phyloP scores from a whole-genome alignment of 2,329 filamentous ascomycete genomes.

The Fusarium virguliforme region DNA sequence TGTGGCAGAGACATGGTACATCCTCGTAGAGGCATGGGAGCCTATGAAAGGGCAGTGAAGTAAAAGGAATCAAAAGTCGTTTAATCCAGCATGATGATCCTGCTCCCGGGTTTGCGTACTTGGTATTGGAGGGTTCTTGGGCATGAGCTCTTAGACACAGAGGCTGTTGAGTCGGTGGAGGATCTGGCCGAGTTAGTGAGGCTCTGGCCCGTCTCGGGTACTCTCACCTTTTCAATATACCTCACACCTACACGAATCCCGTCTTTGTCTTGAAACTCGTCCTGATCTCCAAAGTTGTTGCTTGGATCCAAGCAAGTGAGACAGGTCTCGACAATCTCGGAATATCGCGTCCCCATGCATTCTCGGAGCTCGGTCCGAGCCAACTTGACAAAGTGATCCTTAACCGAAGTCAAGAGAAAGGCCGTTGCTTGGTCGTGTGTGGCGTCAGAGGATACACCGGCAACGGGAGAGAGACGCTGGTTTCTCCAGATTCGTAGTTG shows the following conservation, averaged over 20 bases:
- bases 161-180: background rate
- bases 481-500: constrained; percentile 28
- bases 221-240: constrained; percentile 33
- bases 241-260: constrained; percentile 25
- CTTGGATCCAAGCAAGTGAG: constrained; percentile 55
- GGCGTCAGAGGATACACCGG: background rate
- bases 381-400: background rate
- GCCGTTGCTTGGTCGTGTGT: background rate
- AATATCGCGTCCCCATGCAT: constrained; percentile 53
- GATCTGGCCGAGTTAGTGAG: constrained; percentile 2
- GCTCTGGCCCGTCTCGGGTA: background rate
- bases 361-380: constrained; percentile 32
- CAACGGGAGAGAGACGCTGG: background rate
- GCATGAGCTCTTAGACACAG: background rate
- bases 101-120: background rate
- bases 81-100: constrained; percentile 43
- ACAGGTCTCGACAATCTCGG: constrained; percentile 54
- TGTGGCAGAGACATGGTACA: constrained; percentile 49
- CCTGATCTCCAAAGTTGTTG: constrained; percentile 53
- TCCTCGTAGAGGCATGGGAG: constrained; percentile 48
- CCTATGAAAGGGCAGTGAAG: constrained; percentile 47
- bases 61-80: constrained; percentile 49
- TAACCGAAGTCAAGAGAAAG: constrained; percentile 10
- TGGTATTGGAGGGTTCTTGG: constrained; percentile 10
- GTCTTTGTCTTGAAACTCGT: constrained; percentile 36